Base-by-base conservation (phyloP, 805 yeast species). In the Myxozyma monticola region DNA sequence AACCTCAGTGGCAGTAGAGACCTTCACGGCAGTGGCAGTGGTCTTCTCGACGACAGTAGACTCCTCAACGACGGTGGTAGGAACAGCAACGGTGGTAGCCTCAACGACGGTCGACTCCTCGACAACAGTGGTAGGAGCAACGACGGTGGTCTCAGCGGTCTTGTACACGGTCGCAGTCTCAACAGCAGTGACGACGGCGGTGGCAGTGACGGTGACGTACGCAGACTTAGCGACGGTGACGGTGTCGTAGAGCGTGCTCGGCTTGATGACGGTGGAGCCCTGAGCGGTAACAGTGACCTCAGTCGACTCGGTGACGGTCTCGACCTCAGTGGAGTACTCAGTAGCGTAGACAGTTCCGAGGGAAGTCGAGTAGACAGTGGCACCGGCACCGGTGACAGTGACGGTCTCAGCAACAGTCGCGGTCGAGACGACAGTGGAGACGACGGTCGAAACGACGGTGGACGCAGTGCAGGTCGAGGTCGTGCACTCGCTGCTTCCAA, bases 391-490 rank as follows among this genome's bases (percentile, higher is more conserved):
- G 15, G 28, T 20, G 22, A 37, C 55, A 24, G 61, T 45, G 37
- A 59, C 56, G 31, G 62, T 54, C 25, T 38, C 41, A 36, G 48
- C 37, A n/a, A n/a, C n/a, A 6, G 52, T 43, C 28, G 37, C n/a
- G 18, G 39, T 18, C 35, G 42, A 29, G 21, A 17, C 17, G 33
- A 22, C 42, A 42, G 49, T 35, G 8, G 45, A 30, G 40, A 20
- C 17, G 26, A 38, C 48, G 41, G 48, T 45, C 28, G 36, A 14
- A 18, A 17, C 20, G 25, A 53, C 52, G 4, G 56, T 47, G 36
- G 47, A 14, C 9, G 58, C 36, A 12, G 49, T 4, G 50, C 56
- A 54, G 21, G 49, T 20, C 12, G 40, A 35, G n/a, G 54, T 20
- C 15, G 38, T 37, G 44, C 58, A 54, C 48, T 46, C 29, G 39